Evolutionary conservation across 2,329 filamentous ascomycete genomes (phyloP).

Genomic region (Tolypocladium guangdongense): DNA sequence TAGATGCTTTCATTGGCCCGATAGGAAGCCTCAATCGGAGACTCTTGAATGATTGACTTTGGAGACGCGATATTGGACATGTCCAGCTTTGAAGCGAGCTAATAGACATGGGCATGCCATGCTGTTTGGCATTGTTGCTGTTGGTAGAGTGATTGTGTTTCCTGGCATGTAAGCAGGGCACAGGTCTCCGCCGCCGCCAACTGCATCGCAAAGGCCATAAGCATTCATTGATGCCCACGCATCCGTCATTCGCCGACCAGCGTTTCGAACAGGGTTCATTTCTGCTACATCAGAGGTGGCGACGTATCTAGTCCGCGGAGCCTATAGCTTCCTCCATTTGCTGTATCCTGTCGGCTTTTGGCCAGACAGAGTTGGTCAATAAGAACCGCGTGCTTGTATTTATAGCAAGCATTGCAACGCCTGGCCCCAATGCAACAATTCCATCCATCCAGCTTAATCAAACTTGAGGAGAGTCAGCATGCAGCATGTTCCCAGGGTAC

Average conservation of each 20-base stretch:
- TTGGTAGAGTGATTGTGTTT: neutral
- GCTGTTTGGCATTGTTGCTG: neutral
- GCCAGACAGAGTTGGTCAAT: neutral
- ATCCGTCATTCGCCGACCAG: neutral
- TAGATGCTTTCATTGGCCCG: too few species aligned
- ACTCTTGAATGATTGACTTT: neutral
- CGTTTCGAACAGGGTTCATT: neutral
- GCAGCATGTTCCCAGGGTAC: neutral
- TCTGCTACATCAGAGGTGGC: neutral
- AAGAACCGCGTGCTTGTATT: neutral
- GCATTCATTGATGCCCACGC: neutral
- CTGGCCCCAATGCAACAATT: neutral
- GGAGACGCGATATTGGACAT: neutral
- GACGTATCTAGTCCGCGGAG: neutral
- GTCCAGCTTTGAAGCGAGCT: too few species aligned
- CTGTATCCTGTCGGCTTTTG: neutral
- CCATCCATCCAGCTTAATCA: constrained; percentile 14
- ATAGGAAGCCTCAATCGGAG: too few species aligned
- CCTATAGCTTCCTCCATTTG: neutral
- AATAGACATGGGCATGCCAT: neutral
- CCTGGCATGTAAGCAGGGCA: neutral
- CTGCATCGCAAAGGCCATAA: neutral
- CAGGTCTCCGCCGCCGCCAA: neutral
- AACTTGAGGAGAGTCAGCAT: constrained; percentile 15
- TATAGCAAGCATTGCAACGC: neutral